A percentile compares a stretch with the other conserved stretches of the same genome.
phyloP scores from a whole-genome alignment of 805 yeast genomes.

The Saccharomyces paradoxus region DNA sequence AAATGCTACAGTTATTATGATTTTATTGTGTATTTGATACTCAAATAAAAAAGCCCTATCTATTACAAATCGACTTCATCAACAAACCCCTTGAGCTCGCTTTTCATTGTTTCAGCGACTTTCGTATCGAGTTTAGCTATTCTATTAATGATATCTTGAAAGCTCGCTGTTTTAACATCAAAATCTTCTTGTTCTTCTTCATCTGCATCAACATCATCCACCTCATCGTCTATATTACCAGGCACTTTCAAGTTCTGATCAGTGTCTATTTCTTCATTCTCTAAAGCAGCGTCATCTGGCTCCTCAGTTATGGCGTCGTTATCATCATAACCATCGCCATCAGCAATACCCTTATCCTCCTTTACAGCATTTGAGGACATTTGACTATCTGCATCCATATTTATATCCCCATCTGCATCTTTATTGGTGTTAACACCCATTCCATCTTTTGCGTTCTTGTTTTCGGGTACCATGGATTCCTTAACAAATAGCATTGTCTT shows the following conservation, averaged over 20 bases:
- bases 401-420: slow-evolving; percentile 25
- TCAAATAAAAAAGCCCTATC: neutral
- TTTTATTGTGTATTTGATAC: neutral
- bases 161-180: slow-evolving; percentile 24
- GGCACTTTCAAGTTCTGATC: slow-evolving; percentile 24
- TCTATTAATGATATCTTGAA: slow-evolving; percentile 25
- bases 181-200: slow-evolving; percentile 16
- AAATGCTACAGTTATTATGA: neutral
- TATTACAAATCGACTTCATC: slow-evolving; percentile 17
- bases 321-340: slow-evolving; percentile 22
- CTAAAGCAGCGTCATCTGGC: slow-evolving; percentile 25
- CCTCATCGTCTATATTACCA: slow-evolving; percentile 18
- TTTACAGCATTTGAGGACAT: slow-evolving; percentile 3
- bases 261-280: slow-evolving; percentile 27
- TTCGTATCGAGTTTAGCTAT: slow-evolving; percentile 21
- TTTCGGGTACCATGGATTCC: slow-evolving; percentile 29
- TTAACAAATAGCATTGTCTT: slow-evolving; percentile 38
- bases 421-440: slow-evolving; percentile 18
- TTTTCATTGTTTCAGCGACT: slow-evolving; percentile 16
- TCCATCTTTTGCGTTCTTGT: slow-evolving; percentile 16
- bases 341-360: slow-evolving; percentile 4
- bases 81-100: slow-evolving; percentile 20
- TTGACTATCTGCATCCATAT: slow-evolving; percentile 13
- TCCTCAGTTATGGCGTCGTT: slow-evolving; percentile 29
- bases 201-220: slow-evolving; percentile 13